A percentile compares a stretch with the other conserved stretches of the same genome.
Evolutionary conservation across 2,329 filamentous ascomycete species (phyloP).

Genomic region (Fusarium sp.): DNA sequence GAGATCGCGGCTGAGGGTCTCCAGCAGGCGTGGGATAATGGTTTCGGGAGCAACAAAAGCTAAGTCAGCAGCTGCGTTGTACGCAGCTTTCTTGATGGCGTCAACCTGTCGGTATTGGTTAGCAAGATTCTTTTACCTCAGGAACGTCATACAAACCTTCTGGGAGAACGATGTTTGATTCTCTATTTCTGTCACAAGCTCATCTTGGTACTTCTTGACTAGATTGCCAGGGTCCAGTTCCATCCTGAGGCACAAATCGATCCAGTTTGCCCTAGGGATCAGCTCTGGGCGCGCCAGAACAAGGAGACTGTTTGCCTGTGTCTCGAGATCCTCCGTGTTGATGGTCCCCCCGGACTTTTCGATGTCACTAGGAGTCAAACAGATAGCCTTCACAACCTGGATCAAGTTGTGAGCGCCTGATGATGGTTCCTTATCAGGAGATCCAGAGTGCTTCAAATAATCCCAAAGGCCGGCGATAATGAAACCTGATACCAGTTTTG

Average conservation of each 20-base stretch:
- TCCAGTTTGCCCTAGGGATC: constrained; percentile 85
- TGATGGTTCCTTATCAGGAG: constrained; percentile 82
- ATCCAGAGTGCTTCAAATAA: constrained; percentile 75
- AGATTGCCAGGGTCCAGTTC: constrained; percentile 85
- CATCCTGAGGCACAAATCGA: constrained; percentile 82
- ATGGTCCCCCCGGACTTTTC: constrained; percentile 54
- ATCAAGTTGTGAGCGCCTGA: constrained; percentile 72
- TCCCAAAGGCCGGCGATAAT: constrained; percentile 81
- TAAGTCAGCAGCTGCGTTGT: constrained; percentile 86
- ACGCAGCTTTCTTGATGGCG: constrained; percentile 74
- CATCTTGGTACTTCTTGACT: constrained; percentile 69
- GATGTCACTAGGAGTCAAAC: constrained; percentile 63
- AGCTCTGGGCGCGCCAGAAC: constrained; percentile 82
- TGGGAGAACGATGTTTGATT: constrained; percentile 58
- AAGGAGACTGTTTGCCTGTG: constrained; percentile 79
- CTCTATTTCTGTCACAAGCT: constrained; percentile 75
- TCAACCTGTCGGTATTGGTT: constrained; percentile 40
- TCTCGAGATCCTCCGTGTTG: constrained; percentile 64
- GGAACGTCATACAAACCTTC: constrained; percentile 57
- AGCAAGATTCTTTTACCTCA: not conserved
- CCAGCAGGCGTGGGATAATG: constrained; percentile 79
- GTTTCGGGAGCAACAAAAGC: constrained; percentile 90
- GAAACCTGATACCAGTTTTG: constrained; percentile 67
- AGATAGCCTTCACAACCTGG: constrained; percentile 69
- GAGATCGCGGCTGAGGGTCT: constrained; percentile 79